Base-by-base conservation (phyloP, 176 grass and related monocot genomes). In the Zoysia japonica region DNA sequence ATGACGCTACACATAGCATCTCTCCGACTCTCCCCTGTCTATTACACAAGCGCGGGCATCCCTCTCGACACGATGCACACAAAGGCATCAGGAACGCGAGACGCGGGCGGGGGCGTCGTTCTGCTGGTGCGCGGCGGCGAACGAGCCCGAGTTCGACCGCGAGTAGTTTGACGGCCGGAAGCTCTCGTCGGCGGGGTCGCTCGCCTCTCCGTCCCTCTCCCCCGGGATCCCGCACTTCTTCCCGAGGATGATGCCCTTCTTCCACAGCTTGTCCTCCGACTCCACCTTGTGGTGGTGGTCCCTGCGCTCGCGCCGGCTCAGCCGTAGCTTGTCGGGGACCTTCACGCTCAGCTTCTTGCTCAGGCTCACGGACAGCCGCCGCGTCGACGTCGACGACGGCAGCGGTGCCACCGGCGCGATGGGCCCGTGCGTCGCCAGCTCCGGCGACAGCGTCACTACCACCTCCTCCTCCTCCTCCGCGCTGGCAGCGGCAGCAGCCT, bases 221-320 rank as follows among this genome's bases (percentile, higher is more conserved):
- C 77, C 85, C 43, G 87, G 89, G 68, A 97, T 85, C 87, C 60
- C 82, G 86, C 87, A 85, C 84, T 90, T 94, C 78, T 89, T 89
- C 13, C 91, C 89, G 56, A 92, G 84, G 69, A 97, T 94, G 85
- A 97, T 97, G 46, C 85, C 80, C 68, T 92, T 97, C 90, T 94
- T 94, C 91, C 94, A 97, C 64, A 94, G 82, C 77, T 81, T 86
- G 72, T 95, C 90, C 86, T 91, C 90, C 47, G 80, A 72, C 6
- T 69, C 85, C 67, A 47, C 91, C 65, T 87, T 74, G 36, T 68
- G 64, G 28, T 28, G 28, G 28, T 28, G 28, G 2, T 89, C 89
- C 83, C 65, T 70, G 53, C 69, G 83, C 66, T 94, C 92, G 71
- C 80, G 71, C 84, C 86, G 86, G 81, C 85, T 99, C 70, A 67